Evolutionary conservation across 371 early-diverging fungal species (phyloP), one percentile per base, ranked within the genome.

Genomic region (Caulochytrium protostelioides): DNA sequence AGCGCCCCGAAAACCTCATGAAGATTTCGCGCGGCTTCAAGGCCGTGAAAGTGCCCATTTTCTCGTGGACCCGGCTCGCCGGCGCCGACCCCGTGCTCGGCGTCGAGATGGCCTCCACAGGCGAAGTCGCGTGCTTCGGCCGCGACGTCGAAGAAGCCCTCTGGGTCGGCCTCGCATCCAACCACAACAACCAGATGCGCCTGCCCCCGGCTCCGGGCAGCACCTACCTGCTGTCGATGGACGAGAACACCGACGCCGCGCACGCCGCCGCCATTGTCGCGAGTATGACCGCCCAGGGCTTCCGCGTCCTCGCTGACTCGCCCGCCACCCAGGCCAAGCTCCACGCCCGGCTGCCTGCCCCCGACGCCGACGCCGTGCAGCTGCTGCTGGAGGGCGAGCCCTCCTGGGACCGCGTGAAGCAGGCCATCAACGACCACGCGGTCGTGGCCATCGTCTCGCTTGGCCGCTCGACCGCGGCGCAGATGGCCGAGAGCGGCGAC

Each of bases 31-130:
- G 72, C 40, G 52, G 54, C 15, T 81, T 74, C 63, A 72, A 76
- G 18, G 83, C 76, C 10, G 72, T 86, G 49, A 91, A 91, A 64
- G 85, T 81, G 15, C 86, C 89, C 28, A 79, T 85, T 47, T 91
- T 87, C 72, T 73, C 74, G 22, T 91, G 81, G 76, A 80, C 81
- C 30, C 81, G 92, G 37, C 65, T 91, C 30, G 72, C 72, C 5
- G 87, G 92, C 29, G 89, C 92, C 19, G 92, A 91, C 49, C 89
- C 92, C 24, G 70, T 83, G 59, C 62, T 91, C 30, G 89, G 89
- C 35, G 92, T 91, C 27, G 92, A 91, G 51, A 91, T 91, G 89
- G 79, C 86, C n/a, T 83, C 84, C 6, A 91, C 92, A 1, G 92
- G 92, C 40, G 92, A 91, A 62, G 87, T 91, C 17, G 92, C 92